Evolutionary conservation across 805 yeast genomes (phyloP), one percentile per base, ranked within the genome.

Genomic region (Ogataea naganishii): DNA sequence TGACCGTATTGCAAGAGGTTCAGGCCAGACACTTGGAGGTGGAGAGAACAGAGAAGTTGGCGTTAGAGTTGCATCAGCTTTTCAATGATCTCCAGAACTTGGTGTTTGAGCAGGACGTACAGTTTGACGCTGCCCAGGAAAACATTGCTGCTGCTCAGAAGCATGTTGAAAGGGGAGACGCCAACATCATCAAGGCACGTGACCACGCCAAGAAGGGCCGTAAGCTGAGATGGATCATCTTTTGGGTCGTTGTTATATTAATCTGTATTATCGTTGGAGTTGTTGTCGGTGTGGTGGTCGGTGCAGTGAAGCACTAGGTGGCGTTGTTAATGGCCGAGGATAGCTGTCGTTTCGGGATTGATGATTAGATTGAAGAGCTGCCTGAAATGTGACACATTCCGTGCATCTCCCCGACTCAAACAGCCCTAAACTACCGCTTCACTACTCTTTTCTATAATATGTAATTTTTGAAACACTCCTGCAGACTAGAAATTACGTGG

Each of bases 1-100:
- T 92, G 56, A 76, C 96, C 20, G 97, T 94, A 3, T 70, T 92
- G 46, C 83, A 85, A 48, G 97, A 92, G 62, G 97, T 92, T 34
- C 96, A 89, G 62, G 77, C 82, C 30, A 79, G 98, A 63, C 97
- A 92, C 64, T 79, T 81, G 54, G 97, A 92, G 63, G 75, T 92
- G 50, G 81, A 84, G 63, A 83, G 85, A 65, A 80, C 92, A 59
- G 97, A 89, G 61, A 78, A 84, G 62, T 80, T 95, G 36, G 86
- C 92, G 82, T 85, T 89, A 21, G 98, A 92, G 60, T 73, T 92
- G 59, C 83, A 94, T 24, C 95, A 84, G 64, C 72, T 92, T 54
- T 86, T 92, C 66, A 81, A 80, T 49, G 97, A 92, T 54, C 84
- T 92, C 92, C 96, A 92, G 61, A 83, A 83, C 51, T 67, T 92